Evolutionary conservation across 2,329 filamentous ascomycete species (phyloP).

Genomic region (Beauveria rudraprayagi): DNA sequence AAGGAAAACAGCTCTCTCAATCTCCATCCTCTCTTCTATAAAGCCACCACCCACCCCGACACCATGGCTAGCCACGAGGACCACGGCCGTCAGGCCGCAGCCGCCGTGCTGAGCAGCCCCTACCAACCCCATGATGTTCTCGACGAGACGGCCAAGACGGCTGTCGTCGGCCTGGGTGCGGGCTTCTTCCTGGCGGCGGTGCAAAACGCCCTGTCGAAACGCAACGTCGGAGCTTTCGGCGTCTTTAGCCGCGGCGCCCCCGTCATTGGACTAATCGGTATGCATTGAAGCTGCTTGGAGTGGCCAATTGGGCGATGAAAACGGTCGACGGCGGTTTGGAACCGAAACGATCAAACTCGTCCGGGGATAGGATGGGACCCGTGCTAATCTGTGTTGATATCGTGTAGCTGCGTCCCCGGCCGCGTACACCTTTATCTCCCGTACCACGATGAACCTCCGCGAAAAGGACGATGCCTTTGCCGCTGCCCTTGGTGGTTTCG

Average conservation of each 20-base stretch:
- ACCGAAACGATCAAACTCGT: not conserved
- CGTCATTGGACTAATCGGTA: conserved; percentile 50
- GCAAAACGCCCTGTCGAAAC: conserved; percentile 77
- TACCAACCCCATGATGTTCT: conserved; percentile 74
- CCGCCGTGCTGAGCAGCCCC: conserved; percentile 16
- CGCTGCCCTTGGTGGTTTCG: conserved; percentile 65
- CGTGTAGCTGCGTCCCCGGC: conserved; percentile 52
- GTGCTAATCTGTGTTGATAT: conserved; percentile 19
- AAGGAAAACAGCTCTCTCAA: conserved; percentile 10
- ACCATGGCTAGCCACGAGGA: conserved; percentile 28
- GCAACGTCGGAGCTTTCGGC: conserved; percentile 72
- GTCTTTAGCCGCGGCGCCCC: conserved; percentile 73
- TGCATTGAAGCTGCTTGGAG: conserved; percentile 4
- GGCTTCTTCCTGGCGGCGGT: conserved; percentile 69
- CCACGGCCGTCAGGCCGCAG: conserved; percentile 18
- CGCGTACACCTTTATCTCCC: conserved; percentile 69
- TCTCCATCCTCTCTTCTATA: not conserved
- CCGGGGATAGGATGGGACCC: not conserved
- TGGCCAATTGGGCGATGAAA: conserved; percentile 3
- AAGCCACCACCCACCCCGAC: not conserved
- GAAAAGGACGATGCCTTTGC: conserved; percentile 76
- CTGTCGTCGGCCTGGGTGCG: conserved; percentile 54
- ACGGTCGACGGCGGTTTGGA: not conserved
- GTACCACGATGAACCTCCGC: conserved; percentile 74
- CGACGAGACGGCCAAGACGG: conserved; percentile 55